Percentiles rank a stretch among this genome's conserved stretches.
phyloP scores from a whole-genome alignment of 371 early-diverging fungal species.

The Dichotomocladium elegans region DNA sequence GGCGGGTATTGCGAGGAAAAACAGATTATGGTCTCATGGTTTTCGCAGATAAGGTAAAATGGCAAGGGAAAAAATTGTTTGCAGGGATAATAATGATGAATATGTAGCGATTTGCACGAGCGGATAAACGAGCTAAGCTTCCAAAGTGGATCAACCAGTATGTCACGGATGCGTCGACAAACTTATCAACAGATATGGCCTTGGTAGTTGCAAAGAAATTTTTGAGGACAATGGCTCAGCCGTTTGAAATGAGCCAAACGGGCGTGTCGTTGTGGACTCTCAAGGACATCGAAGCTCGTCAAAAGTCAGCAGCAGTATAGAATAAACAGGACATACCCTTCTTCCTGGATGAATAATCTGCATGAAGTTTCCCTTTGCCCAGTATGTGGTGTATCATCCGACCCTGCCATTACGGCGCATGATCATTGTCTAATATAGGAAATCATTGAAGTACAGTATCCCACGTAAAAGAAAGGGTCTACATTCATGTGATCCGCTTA shows the following conservation, averaged over 20 bases:
- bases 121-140: constrained; percentile 95
- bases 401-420: too few relatives aligned
- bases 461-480: too few relatives aligned
- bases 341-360: too few relatives aligned
- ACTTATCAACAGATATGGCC: constrained; percentile 98
- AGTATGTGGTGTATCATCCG: too few relatives aligned
- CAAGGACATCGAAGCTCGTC: constrained; percentile 55
- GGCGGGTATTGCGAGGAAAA: constrained; percentile 97
- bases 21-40: constrained; percentile 99
- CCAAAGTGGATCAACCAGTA: constrained; percentile 98
- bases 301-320: constrained; percentile 20
- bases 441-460: too few relatives aligned
- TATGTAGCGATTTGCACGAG: constrained; percentile 81
- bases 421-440: too few relatives aligned
- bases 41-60: constrained; percentile 91
- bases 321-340: background rate
- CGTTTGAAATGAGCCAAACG: constrained; percentile 71
- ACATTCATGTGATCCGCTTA: too few relatives aligned
- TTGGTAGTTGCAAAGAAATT: constrained; percentile 93
- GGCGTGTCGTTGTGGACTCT: constrained; percentile 62
- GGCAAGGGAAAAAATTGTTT: background rate
- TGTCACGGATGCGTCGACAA: constrained; percentile 88
- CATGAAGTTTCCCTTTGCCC: too few relatives aligned
- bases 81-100: background rate
- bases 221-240: constrained; percentile 96